Base-by-base conservation (phyloP, 163 green algal species). In the Scenedesmus sp. region DNA sequence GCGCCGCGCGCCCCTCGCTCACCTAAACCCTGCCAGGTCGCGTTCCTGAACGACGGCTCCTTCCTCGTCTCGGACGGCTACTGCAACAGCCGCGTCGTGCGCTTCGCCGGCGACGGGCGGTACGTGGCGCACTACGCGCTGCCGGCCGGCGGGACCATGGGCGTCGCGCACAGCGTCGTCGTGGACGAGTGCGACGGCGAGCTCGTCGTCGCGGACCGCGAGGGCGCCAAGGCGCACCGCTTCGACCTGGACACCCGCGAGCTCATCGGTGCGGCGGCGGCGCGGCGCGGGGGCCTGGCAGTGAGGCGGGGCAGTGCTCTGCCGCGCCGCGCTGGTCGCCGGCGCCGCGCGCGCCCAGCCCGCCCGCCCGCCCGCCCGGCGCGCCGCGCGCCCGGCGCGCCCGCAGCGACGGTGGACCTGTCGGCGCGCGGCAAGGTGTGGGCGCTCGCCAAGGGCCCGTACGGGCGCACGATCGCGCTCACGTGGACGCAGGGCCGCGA, bases 11-110 rank as follows among this genome's bases (percentile, higher is more conserved):
- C n/a, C n/a, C n/a, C n/a, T n/a, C n/a, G n/a, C n/a, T n/a, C n/a
- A n/a, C n/a, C n/a, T n/a, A 47, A 6, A 47, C 10, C 39, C 39
- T 47, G 39, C 39, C 83, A 94, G 83, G 92, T 95, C 31, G 85
- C 80, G 1, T 81, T 93, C 17, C 77, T 85, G 10, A 83, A 86
- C 22, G 85, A 94, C 53, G 93, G 93, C 48, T 85, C 60, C 17
- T 84, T 98, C 69, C 88, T 90, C 48, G 88, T 98, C 6, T 82
- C 87, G 3, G 94, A 98, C 65, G 94, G 94, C 29, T 98, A 98
- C 86, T 97, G 94, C 88, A 96, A 96, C 72, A 73, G 51, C n/a
- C 77, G 94, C 1, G 85, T 96, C 48, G 81, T 89, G 15, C 65
- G 85, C 58, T 96, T 91, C 60, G 64, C 50, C 18, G 31, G 81